phyloP scores from a whole-genome alignment of 352 stramenopile genomes.

The Phytophthora litchii region DNA sequence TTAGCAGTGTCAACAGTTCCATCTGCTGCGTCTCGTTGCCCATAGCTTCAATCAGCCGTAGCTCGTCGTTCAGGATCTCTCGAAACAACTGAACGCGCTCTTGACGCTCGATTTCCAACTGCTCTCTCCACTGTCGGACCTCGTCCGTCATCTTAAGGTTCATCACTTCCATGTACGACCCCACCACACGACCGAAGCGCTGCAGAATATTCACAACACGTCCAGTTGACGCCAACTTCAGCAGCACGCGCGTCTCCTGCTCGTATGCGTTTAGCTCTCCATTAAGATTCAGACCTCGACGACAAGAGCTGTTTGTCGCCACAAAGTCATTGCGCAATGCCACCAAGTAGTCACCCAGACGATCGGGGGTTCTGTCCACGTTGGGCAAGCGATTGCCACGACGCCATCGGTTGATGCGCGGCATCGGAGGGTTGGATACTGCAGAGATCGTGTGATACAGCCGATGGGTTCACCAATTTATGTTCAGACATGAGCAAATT shows the following conservation, averaged over 20 bases:
- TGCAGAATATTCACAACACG: constrained; percentile 17
- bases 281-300: constrained; percentile 14
- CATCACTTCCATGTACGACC: constrained; percentile 26
- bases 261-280: constrained; percentile 25
- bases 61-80: constrained; percentile 13
- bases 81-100: constrained; percentile 23
- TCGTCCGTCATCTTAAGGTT: constrained; percentile 17
- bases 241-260: constrained; percentile 18
- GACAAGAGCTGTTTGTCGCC: constrained; percentile 1
- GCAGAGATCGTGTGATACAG: neutral
- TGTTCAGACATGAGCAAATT: too few relatives aligned
- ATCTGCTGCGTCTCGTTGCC: constrained; percentile 32
- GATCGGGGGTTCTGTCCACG: constrained; percentile 15
- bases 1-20: constrained; percentile 31
- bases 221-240: constrained; percentile 27
- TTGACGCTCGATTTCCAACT: constrained; percentile 18
- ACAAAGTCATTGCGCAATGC: constrained; percentile 24
- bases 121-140: constrained; percentile 15
- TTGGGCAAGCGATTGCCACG: constrained; percentile 9
- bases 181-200: constrained; percentile 18
- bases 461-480: neutral
- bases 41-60: constrained; percentile 16
- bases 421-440: constrained; percentile 2
- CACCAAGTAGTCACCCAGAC: constrained; percentile 32
- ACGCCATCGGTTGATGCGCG: constrained; percentile 21